Evolutionary conservation across 2,329 filamentous ascomycete genomes (phyloP), one percentile per base, ranked within the genome.

Genomic region (Fusarium caatingaense): DNA sequence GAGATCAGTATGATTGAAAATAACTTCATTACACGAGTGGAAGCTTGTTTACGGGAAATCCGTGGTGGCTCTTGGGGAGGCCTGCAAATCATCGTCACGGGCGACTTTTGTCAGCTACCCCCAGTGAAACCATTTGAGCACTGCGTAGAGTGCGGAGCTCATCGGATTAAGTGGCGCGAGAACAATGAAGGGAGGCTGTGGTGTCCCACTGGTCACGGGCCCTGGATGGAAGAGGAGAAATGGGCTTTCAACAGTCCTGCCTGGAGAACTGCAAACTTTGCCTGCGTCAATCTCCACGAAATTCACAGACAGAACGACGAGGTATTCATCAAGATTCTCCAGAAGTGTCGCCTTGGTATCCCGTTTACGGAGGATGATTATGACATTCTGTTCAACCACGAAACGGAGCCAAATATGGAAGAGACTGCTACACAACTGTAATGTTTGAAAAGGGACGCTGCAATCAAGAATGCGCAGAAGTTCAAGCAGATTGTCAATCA

Each of bases 1-100:
- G 89, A 91, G 76, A 87, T 92, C 60, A 88, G 85, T 66, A 91
- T 91, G 89, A 81, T 91, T 0, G 86, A 89, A 51, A 87, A 84
- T 84, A 60, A 70, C 37, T 64, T 76, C 25, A 21, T 78, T 1
- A 46, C 76, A 28, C 74, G 69, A 20, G 69, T 77, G 15, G 72
- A 75, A 12, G 8, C 86, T 62, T 64, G 54, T 2, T 44, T 59
- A 2, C 48, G 44, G 20, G 51, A 34, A 6, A 60, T 41, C 37
- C 4, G 18, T 27, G 2, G 0, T 0, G 12, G 46, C 4, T 1
- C 58, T 2, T 78, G 78, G 51, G 74, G 76, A 3, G 76, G 73
- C 1, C 37, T 69, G 1, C 74, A 78, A 30, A 6, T 78, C 6
- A 68, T 78, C 15, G 54, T 77, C 1, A 75, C 75, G 0, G 76